Percentiles rank a stretch among this genome's conserved stretches.
phyloP scores from a whole-genome alignment of 1,284 basidiomycete species.

The Takashimella tepidaria region DNA sequence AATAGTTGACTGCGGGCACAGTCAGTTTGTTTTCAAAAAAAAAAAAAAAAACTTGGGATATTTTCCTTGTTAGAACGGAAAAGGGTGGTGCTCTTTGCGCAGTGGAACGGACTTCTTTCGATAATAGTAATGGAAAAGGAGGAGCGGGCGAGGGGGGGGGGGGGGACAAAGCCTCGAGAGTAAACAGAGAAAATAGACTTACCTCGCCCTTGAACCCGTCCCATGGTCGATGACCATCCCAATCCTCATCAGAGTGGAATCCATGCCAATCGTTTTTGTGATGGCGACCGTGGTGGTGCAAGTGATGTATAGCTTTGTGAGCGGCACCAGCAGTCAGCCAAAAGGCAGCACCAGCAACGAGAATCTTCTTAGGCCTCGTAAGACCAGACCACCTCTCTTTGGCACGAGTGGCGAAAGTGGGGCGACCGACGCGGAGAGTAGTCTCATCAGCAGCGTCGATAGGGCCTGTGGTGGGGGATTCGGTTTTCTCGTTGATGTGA shows the following conservation, averaged over 20 bases:
- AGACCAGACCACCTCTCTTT: constrained; percentile 5
- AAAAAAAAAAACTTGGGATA: too few species aligned
- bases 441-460: constrained; percentile 1
- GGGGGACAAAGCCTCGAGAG: too few species aligned
- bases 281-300: not conserved
- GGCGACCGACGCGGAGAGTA: not conserved
- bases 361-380: constrained; percentile 15
- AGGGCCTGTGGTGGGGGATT: not conserved
- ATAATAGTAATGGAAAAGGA: too few species aligned
- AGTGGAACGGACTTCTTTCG: too few species aligned
- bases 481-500: not conserved
- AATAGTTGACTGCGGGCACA: not conserved
- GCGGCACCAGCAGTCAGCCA: not conserved
- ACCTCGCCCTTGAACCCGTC: constrained; percentile 1
- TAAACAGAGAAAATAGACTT: not conserved
- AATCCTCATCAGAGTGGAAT: not conserved
- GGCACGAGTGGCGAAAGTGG: not conserved
- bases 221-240: not conserved
- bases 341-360: constrained; percentile 7
- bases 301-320: not conserved
- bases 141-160: too few species aligned
- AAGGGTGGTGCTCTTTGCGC: too few species aligned
- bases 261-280: not conserved
- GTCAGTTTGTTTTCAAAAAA: not conserved
- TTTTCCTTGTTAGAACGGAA: too few species aligned